These are phyloP conservation scores for Erythrophleum ivorense DNA, from an alignment of 331 rosid species.

Conservation along the genomic window DNA sequence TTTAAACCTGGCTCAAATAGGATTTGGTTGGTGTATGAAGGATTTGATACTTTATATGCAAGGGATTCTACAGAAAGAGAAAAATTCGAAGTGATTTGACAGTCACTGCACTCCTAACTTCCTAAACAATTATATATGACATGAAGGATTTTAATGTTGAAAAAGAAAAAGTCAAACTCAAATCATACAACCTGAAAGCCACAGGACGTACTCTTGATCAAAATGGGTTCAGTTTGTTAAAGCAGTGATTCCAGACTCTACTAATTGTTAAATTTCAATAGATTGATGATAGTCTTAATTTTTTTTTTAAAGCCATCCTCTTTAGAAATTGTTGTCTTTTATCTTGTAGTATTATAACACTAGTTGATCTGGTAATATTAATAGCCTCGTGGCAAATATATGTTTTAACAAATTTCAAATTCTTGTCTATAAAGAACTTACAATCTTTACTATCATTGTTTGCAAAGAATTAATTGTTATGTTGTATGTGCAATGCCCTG, in stretches of 20 bases:
- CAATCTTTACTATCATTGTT: not conserved
- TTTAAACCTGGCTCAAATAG: not conserved
- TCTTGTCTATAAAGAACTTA: not conserved
- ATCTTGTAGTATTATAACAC: not conserved
- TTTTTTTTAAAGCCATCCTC: not conserved
- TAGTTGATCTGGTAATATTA: too few relatives aligned
- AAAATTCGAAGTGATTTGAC: not conserved
- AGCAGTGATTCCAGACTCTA: not conserved
- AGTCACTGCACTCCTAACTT: not conserved
- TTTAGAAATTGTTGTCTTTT: not conserved
- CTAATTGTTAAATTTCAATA: not conserved
- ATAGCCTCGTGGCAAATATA: not conserved
- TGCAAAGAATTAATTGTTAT: not conserved
- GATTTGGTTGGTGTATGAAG: not conserved
- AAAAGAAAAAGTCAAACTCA: not conserved
- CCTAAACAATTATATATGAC: not conserved
- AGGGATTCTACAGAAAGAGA: not conserved
- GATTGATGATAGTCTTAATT: not conserved
- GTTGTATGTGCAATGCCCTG: not conserved
- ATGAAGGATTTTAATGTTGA: not conserved
- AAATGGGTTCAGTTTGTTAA: not conserved
- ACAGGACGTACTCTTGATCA: not conserved
- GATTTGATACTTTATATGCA: not conserved
- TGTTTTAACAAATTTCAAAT: not conserved
- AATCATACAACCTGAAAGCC: not conserved